Evolutionary conservation across 345 rosid genomes (phyloP), one percentile per base, ranked within the genome.

Genomic region (Lepidium aucheri): DNA sequence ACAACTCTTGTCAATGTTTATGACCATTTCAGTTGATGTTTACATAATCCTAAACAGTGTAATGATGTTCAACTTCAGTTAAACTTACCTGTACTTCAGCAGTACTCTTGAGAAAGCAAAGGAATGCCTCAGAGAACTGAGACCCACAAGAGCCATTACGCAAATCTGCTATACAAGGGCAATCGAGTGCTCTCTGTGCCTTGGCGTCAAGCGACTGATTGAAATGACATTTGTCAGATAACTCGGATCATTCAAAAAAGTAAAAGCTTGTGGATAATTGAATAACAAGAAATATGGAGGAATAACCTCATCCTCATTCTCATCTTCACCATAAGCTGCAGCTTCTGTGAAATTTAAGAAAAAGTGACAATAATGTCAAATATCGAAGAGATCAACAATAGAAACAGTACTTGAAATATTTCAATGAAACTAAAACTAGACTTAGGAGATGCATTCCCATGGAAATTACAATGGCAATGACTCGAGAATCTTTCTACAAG

Each of bases 61-160:
- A 36, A 2, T 8, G 7, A 28, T 17, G 40, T 33, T 10, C 13
- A 51, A 13, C 42, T 9, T 9, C 0, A 12, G 16, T 63, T n/a
- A n/a, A n/a, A n/a, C n/a, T n/a, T 86, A 84, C 97, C 97, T 93
- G 86, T 76, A 85, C 96, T 57, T 85, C 94, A 0, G 89, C 76
- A 13, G 90, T 83, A 71, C 97, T 93, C 74, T 84, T 90, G 77
- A 93, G 78, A 74, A 85, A 93, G 77, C 98, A 93, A 40, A 80
- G 80, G 69, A 93, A 93, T 0, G 98, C 91, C 36, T 90, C 85
- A 2, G 98, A 82, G 79, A 93, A 93, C 77, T 79, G 87, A 66
- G 39, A 42, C 7, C 96, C 97, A 41, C 97, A 90, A 7, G 87
- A 49, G 6, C 98, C 94, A 41, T 45, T 83, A 40, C 90, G 87